Evolutionary conservation across 441 rosid species (phyloP), one percentile per base, ranked within the genome.

Genomic region (Adansonia rubrostipa): DNA sequence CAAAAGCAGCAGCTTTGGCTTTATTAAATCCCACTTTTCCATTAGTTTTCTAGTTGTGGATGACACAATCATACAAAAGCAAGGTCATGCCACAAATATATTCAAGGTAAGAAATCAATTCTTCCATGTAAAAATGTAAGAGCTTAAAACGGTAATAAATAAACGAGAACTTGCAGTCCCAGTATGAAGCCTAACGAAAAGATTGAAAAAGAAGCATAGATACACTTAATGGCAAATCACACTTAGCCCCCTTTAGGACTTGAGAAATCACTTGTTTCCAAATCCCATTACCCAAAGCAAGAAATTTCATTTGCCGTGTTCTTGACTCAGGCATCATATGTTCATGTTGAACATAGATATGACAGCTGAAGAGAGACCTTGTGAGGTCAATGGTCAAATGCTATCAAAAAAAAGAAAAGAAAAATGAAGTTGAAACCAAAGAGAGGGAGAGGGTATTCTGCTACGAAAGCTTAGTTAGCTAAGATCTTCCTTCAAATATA

Each of bases 1-100:
- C 81, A 33, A 78, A 58, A 0, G 85, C 89, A 9, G 86, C 88
- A 28, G 82, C 75, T 78, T 84, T 89, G 44, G 85, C 90, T 86
- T 78, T 84, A 45, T 75, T 68, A 80, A 60, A 58, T 61, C 87
- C 82, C 13, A 65, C 71, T 83, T 85, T 88, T 53, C 22, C 60
- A 80, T 85, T 88, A 4, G 66, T 80, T 76, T 87, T 84, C 81
- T 3, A 64, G 48, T 83, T 84, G 78, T 77, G 45, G 20, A 51
- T 47, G 60, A 20, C 57, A 13, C 57, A 13, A 22, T 69, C 42
- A 69, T 13, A 20, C 54, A 69, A 47, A 69, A 48, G 57, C 57
- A 69, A 13, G 40, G 40, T 5, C 20, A 63, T 63, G 17, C 44
- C 67, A 28, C 67, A 63, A 63, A 36, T 5, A 14, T 70, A 7